Conservation (phyloP, 331 rosid genomes). For the Quercus lobata region DNA sequence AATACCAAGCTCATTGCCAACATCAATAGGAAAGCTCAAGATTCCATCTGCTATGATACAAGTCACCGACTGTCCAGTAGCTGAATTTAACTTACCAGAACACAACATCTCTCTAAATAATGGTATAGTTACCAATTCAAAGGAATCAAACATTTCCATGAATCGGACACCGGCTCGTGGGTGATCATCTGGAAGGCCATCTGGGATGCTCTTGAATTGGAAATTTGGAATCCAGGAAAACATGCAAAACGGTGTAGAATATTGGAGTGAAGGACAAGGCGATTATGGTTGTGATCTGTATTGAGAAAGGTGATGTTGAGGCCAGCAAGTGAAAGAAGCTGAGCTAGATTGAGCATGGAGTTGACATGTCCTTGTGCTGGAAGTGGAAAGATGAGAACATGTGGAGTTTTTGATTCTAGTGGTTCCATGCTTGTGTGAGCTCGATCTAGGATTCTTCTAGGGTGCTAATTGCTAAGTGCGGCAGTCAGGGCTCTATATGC, state of each 20-base stretch:
- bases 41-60: conserved; percentile 42
- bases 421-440: not conserved
- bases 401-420: not conserved
- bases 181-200: conserved; percentile 9
- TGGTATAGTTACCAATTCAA: conserved; percentile 8
- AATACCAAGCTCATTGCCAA: conserved; percentile 35
- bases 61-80: not conserved
- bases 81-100: not conserved
- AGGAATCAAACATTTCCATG: not conserved
- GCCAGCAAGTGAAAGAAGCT: conserved; percentile 20
- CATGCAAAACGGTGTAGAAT: not conserved
- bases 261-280: conserved; percentile 15
- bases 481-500: no score
- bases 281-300: conserved; percentile 18
- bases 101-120: conserved; percentile 15
- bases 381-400: conserved; percentile 7
- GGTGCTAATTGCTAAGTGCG: no score
- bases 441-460: no score
- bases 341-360: conserved; percentile 18
- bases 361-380: conserved; percentile 13
- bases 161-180: conserved; percentile 14
- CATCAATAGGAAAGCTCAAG: conserved; percentile 18
- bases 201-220: conserved; percentile 35
- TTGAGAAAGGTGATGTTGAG: conserved; percentile 28
- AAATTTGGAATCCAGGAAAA: conserved; percentile 15